Base-by-base conservation (phyloP, 2,329 filamentous ascomycete species). In the Alternaria panax region DNA sequence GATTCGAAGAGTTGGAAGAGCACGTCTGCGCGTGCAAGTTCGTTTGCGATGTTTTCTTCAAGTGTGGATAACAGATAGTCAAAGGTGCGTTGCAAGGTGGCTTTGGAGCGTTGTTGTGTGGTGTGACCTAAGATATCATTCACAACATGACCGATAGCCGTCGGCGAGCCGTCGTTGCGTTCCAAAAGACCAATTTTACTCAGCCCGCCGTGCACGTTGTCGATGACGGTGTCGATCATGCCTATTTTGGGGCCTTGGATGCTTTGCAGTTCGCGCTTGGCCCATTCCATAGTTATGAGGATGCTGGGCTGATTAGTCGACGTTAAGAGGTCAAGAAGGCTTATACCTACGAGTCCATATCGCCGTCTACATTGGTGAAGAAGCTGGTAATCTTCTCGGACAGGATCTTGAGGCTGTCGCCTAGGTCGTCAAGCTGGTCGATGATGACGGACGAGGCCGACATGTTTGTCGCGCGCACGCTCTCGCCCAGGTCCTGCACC, bases 261-360 rank as follows among this genome's bases (percentile, higher is more conserved):
- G 46, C 65, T 84, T 60, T 88, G 84, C 14, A 98, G 86, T 77
- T 97, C 93, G 65, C 93, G 88, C 73, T 90, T 90, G 14, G 92
- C 92, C 94, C 94, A 97, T 75, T 97, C 92, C 93, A 98, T 97
- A 51, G 96, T 92, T 61, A 95, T 90, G 34, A 98, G 85, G 67
- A 97, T 96, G 60, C 90, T 90, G 71, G 20, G 51, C 51, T 58
- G 50, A 73, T 58, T 51, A 58, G 64, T 70, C 27, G 60, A 46
- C 22, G 18, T 51, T 47, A 46, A 32, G 36, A 41, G 25, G 43
- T 22, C 18, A 25, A 42, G 25, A 36, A 36, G 42, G n/a, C 32
- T 32, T 47, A 54, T 56, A 79, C 82, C 69, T 81, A 89, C 87
- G 86, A 90, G 75, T 97, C 94, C 69, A 98, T 91, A 72, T 97